These are phyloP conservation scores for Daldinia loculata DNA, from an alignment of 495 filamentous ascomycete genomes.

Conservation along the genomic window DNA sequence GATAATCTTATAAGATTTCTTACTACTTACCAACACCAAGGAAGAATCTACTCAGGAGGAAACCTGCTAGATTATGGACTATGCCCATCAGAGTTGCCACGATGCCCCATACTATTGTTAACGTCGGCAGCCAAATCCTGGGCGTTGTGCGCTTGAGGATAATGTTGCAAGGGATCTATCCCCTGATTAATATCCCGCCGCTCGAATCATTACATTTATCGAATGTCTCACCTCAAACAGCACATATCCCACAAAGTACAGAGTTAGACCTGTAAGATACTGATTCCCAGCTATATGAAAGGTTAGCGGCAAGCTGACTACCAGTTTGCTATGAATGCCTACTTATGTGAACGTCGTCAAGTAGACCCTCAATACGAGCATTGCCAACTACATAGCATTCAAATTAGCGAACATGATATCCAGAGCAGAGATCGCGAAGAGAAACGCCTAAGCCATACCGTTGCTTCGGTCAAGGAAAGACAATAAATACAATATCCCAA, in stretches of 20 bases:
- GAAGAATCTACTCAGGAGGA: conserved; percentile 70
- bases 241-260: conserved; percentile 83
- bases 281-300: conserved; percentile 64
- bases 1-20: conserved; percentile 13
- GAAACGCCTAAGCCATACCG: conserved; percentile 50
- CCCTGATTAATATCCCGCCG: conserved; percentile 1
- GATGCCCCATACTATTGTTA: conserved; percentile 60
- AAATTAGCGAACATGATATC: conserved; percentile 11
- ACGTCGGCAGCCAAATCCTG: conserved; percentile 61
- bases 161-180: conserved; percentile 74
- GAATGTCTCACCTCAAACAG: conserved; percentile 60
- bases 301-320: neutral
- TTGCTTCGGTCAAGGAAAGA: conserved; percentile 82
- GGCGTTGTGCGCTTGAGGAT: conserved; percentile 76
- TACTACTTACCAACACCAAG: conserved; percentile 53
- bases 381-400: conserved; percentile 49
- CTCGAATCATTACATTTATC: neutral
- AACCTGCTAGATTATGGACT: conserved; percentile 70
- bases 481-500: conserved; percentile 74
- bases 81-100: conserved; percentile 77
- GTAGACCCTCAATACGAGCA: conserved; percentile 68
- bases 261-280: conserved; percentile 73
- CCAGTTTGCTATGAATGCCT: neutral
- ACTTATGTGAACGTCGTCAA: conserved; percentile 69
- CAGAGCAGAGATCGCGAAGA: neutral